phyloP scores from a whole-genome alignment of 768 basidiomycete genomes.

The Cyclocybe aegerita region DNA sequence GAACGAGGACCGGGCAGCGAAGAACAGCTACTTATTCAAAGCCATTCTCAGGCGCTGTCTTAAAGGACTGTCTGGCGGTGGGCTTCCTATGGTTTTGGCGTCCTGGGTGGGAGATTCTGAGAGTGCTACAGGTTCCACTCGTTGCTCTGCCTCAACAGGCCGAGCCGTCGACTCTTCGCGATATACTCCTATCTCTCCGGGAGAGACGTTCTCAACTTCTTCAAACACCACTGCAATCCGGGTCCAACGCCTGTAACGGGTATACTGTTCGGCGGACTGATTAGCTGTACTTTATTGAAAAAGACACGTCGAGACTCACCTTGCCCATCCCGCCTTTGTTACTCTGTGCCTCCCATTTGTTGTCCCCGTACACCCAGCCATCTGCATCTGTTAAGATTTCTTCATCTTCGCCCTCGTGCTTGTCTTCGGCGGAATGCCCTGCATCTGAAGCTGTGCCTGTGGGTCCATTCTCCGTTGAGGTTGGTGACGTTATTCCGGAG shows the following conservation, averaged over 20 bases:
- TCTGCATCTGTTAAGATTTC: slow-evolving; percentile 74
- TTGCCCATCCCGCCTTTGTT: slow-evolving; percentile 85
- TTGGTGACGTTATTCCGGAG: slow-evolving; percentile 16
- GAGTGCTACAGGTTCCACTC: neutral
- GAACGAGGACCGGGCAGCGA: neutral
- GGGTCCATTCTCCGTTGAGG: slow-evolving; percentile 11
- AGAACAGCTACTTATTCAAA: slow-evolving; percentile 18
- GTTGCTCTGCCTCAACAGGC: neutral
- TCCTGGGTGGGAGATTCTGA: slow-evolving; percentile 7
- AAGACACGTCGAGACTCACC: slow-evolving; percentile 29
- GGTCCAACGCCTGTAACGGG: slow-evolving; percentile 83
- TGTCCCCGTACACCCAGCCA: slow-evolving; percentile 94
- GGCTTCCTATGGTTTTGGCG: slow-evolving; percentile 11
- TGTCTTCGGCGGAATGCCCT: slow-evolving; percentile 27
- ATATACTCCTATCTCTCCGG: slow-evolving; percentile 32
- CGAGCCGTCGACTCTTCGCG: slow-evolving; percentile 12
- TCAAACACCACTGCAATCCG: slow-evolving; percentile 80
- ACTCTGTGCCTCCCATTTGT: slow-evolving; percentile 87
- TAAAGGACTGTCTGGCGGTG: slow-evolving; percentile 23
- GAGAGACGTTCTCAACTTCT: slow-evolving; percentile 54
- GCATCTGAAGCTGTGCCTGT: slow-evolving; percentile 10
- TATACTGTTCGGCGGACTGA: slow-evolving; percentile 54
- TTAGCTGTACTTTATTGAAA: neutral
- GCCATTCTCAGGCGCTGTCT: slow-evolving; percentile 27
- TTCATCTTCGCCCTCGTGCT: slow-evolving; percentile 40